Conservation (phyloP, 768 basidiomycete species). For the Lactarius pseudohatsudake region DNA sequence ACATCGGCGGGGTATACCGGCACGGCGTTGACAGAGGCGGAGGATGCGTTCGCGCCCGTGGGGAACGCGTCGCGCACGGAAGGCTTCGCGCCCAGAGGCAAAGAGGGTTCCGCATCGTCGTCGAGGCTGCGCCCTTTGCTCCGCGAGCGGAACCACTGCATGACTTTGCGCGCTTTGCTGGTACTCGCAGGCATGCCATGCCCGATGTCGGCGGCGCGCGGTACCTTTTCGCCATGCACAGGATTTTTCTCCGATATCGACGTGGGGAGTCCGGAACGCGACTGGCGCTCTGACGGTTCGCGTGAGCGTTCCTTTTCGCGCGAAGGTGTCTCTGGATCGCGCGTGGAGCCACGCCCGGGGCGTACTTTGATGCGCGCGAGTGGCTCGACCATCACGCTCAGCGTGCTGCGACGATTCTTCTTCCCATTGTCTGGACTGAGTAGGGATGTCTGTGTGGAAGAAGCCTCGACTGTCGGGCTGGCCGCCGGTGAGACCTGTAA, state of each 20-base stretch:
- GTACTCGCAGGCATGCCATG: constrained; percentile 63
- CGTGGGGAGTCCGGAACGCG: constrained; percentile 1
- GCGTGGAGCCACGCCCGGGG: constrained; percentile 28
- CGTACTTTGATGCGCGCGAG: constrained; percentile 51
- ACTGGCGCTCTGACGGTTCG: constrained; percentile 20
- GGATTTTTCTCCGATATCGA: constrained; percentile 31
- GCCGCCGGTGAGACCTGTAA: constrained; percentile 33
- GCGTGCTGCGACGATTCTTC: constrained; percentile 27
- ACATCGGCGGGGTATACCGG: not conserved
- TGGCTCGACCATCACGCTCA: constrained; percentile 46
- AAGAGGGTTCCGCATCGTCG: constrained; percentile 30
- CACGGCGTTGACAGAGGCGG: constrained; percentile 20
- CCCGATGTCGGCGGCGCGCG: constrained; percentile 31
- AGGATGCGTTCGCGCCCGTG: constrained; percentile 16
- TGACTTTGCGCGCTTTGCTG: constrained; percentile 91
- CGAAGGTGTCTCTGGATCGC: constrained; percentile 34
- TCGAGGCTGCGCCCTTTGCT: constrained; percentile 46
- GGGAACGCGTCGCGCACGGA: constrained; percentile 25
- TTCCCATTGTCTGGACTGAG: constrained; percentile 39
- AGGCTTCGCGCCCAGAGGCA: constrained; percentile 14
- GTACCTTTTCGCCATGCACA: constrained; percentile 37
- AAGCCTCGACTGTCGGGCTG: constrained; percentile 26
- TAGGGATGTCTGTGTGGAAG: constrained; percentile 34
- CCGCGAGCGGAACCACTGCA: constrained; percentile 94
- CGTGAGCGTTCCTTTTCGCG: constrained; percentile 37